Evolutionary conservation across 352 stramenopile species (phyloP), one percentile per base, ranked within the genome.

Genomic region (Phytopythium aichiense): DNA sequence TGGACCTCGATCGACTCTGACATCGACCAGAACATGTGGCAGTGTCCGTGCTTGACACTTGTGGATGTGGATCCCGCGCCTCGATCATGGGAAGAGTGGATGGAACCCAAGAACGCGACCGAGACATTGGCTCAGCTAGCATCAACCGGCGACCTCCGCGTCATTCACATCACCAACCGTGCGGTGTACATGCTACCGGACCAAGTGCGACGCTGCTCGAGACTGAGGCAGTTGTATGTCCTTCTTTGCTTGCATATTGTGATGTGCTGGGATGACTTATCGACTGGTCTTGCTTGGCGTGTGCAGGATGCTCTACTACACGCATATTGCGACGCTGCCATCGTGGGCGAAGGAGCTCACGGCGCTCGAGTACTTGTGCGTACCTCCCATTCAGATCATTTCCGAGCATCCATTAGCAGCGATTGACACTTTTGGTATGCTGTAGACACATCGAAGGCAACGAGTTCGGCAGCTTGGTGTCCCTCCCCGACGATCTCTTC

Each of bases 1-100:
- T 79, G 71, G 68, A 69, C 50, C 0, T 30, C 54, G 22, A 12
- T 66, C 0, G 56, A 67, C 0, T 35, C 68, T 4, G 38, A 45
- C 38, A n/a, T 9, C 31, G 31, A 37, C 31, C 31, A n/a, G 1
- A 45, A 45, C 11, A 20, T 45, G 23, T 62, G 45, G 0, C 63
- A 80, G 7, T 84, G 74, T 25, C 74, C 73, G 9, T 87, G 77
- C 25, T 49, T 87, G 3, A 63, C 72, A 2, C 64, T 76, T 45
- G 77, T 83, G 42, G 72, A 81, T 53, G 51, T 58, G 18, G 48
- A 75, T 25, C 51, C 58, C 2, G 68, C 56, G 0, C 57, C 59
- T 3, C 66, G 53, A 7, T 69, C 53, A 12, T 77, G 58, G 23
- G 66, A 69, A 8, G 63, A 69, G 12, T 86, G 76, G 74, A 23